A percentile compares a stretch with the other conserved stretches of the same genome.
These are phyloP conservation scores for Fusarium bulbicola DNA, from an alignment of 2,329 filamentous ascomycete genomes.

Conservation along the genomic window DNA sequence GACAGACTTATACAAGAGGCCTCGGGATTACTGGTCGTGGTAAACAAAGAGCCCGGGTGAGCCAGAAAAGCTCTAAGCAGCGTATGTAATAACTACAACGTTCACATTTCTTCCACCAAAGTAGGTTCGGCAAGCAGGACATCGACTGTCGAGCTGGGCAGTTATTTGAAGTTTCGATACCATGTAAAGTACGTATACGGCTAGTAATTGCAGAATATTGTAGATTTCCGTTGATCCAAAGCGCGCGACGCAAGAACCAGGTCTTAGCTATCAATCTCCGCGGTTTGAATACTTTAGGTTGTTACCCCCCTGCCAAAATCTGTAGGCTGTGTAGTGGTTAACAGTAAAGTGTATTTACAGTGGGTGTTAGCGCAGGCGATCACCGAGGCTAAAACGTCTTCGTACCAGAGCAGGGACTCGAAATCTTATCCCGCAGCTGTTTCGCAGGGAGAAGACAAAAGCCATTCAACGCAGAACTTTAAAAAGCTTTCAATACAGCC, in stretches of 20 bases:
- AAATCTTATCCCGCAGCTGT: too few species aligned
- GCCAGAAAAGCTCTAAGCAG: neutral
- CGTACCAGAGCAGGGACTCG: too few species aligned
- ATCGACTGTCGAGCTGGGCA: accelerated
- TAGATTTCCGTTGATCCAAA: neutral
- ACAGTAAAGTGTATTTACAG: neutral
- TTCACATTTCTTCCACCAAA: neutral
- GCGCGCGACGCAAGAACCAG: neutral
- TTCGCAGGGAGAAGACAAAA: accelerated
- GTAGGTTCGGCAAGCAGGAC: neutral
- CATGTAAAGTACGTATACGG: accelerated
- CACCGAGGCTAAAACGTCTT: neutral
- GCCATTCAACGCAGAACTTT: accelerated
- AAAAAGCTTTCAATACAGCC: neutral
- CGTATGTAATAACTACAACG: neutral
- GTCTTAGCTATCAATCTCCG: neutral
- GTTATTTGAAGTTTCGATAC: neutral
- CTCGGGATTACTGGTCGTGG: accelerated
- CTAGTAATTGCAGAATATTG: neutral
- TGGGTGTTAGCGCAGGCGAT: neutral
- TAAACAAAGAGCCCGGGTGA: too few species aligned
- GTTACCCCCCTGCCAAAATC: neutral
- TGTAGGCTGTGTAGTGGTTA: neutral
- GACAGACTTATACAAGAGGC: neutral
- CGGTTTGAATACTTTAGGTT: neutral